Percentiles rank a stretch among this genome's conserved stretches.
Conservation (phyloP, 805 yeast genomes). For the Kodamaea fukazawae region DNA sequence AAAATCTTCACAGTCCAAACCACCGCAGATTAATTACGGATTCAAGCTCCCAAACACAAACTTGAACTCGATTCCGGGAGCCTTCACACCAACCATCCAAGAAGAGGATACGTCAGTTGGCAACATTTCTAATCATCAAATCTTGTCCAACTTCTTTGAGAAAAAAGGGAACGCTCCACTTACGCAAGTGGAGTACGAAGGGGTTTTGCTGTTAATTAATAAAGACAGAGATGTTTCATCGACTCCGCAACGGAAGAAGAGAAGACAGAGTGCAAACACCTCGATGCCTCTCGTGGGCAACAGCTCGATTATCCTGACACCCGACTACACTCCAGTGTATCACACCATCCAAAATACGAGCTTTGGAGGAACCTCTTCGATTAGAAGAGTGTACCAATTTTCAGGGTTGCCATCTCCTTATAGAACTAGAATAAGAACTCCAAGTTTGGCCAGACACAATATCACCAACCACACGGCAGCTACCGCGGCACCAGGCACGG, state of each 20-base stretch:
- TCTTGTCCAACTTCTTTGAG: conserved; percentile 66
- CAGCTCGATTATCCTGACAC: conserved; percentile 23
- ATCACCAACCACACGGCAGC: too few species aligned
- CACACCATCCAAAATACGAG: conserved; percentile 26
- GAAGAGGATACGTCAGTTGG: conserved; percentile 1
- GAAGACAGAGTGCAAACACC: neutral
- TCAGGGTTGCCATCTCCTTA: conserved; percentile 46
- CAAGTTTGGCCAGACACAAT: conserved; percentile 15
- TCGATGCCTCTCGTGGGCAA: conserved; percentile 8
- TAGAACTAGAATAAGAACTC: conserved; percentile 38
- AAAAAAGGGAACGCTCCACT: conserved; percentile 73
- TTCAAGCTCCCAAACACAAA: too few species aligned
- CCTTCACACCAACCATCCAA: conserved; percentile 5
- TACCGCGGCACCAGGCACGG: too few species aligned
- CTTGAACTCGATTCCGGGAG: conserved; percentile 8
- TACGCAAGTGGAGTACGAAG: conserved; percentile 73
- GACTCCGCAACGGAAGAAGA: conserved; percentile 36
- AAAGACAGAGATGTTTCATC: neutral
- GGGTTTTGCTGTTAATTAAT: conserved; percentile 48
- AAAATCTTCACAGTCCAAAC: too few species aligned
- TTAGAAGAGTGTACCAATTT: conserved; percentile 44
- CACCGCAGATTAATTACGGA: too few species aligned
- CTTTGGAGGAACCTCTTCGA: conserved; percentile 25
- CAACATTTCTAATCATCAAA: conserved; percentile 43
- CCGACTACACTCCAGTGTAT: conserved; percentile 39